Percentiles rank a stretch among this genome's conserved stretches.
Conservation (phyloP, 441 rosid genomes). For the Gossypium schwendimanii region DNA sequence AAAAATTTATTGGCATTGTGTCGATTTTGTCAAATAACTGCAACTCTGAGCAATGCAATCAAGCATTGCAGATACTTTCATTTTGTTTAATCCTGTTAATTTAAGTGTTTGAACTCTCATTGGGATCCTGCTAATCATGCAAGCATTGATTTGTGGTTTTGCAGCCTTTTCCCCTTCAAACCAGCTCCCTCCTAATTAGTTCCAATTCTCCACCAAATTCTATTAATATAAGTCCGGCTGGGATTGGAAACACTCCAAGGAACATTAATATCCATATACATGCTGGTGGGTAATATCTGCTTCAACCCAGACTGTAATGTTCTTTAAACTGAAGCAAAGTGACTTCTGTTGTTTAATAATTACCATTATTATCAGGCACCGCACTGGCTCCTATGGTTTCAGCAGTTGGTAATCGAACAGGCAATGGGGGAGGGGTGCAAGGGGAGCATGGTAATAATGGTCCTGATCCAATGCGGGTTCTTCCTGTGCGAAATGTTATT, state of each 20-base stretch:
- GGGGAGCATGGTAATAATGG: slow-evolving; percentile 37
- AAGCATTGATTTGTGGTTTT: slow-evolving; percentile 16
- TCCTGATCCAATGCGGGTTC: slow-evolving; percentile 32
- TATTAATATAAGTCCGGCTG: slow-evolving; percentile 40
- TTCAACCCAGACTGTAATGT: neutral
- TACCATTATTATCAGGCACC: slow-evolving; percentile 36
- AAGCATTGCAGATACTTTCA: neutral
- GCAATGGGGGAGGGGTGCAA: slow-evolving; percentile 42
- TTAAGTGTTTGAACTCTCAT: slow-evolving; percentile 1
- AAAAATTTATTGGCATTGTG: neutral
- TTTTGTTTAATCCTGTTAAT: neutral
- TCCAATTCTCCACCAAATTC: slow-evolving; percentile 47
- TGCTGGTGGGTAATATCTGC: slow-evolving; percentile 61
- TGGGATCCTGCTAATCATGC: neutral
- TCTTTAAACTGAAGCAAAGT: neutral
- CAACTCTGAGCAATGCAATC: neutral
- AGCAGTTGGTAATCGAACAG: slow-evolving; percentile 44
- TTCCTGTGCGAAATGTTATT: slow-evolving; percentile 44
- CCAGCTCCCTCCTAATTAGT: slow-evolving; percentile 61
- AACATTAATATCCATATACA: slow-evolving; percentile 89
- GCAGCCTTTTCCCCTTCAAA: slow-evolving; percentile 92
- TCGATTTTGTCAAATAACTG: neutral
- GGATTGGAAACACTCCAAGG: slow-evolving; percentile 63
- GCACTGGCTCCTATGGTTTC: slow-evolving; percentile 54
- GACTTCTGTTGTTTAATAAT: neutral